Evolutionary conservation across 1,139 yeast species (phyloP).

Genomic region (Yamadazyma spencermartinsiae): DNA sequence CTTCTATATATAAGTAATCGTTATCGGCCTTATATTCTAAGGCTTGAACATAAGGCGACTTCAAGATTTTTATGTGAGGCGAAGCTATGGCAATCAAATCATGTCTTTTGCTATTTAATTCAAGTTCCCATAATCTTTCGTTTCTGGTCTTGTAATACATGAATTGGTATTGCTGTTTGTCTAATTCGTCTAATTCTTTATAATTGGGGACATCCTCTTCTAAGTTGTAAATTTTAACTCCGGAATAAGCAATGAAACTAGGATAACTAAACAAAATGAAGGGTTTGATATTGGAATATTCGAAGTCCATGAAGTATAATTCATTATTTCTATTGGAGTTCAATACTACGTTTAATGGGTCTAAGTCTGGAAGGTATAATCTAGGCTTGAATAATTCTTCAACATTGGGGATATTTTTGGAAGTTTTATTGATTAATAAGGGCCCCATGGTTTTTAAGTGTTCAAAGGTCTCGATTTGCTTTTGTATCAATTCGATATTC

Average conservation of each 20-base stretch:
- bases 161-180: conserved; percentile 78
- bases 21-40: conserved; percentile 60
- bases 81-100: conserved; percentile 77
- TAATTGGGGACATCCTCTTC: conserved; percentile 74
- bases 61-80: conserved; percentile 69
- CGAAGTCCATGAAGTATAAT: conserved; percentile 73
- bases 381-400: conserved; percentile 70
- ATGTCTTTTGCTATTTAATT: conserved; percentile 63
- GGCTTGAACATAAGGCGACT: conserved; percentile 66
- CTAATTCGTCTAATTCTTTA: conserved; percentile 64
- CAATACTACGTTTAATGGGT: conserved; percentile 80
- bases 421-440: conserved; percentile 50
- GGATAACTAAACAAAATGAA: conserved; percentile 78
- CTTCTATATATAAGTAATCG: conserved; percentile 67
- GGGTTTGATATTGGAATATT: conserved; percentile 77
- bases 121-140: conserved; percentile 83
- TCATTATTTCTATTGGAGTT: conserved; percentile 34
- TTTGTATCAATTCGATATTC: conserved; percentile 40
- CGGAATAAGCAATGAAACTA: conserved; percentile 78
- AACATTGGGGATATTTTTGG: conserved; percentile 57
- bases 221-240: conserved; percentile 78
- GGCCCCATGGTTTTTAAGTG: conserved; percentile 57
- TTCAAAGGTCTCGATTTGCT: conserved; percentile 59
- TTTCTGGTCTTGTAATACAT: conserved; percentile 89
- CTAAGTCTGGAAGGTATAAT: conserved; percentile 77